Evolutionary conservation across 2,329 filamentous ascomycete species (phyloP).

Genomic region (Colletotrichum acutatum): DNA sequence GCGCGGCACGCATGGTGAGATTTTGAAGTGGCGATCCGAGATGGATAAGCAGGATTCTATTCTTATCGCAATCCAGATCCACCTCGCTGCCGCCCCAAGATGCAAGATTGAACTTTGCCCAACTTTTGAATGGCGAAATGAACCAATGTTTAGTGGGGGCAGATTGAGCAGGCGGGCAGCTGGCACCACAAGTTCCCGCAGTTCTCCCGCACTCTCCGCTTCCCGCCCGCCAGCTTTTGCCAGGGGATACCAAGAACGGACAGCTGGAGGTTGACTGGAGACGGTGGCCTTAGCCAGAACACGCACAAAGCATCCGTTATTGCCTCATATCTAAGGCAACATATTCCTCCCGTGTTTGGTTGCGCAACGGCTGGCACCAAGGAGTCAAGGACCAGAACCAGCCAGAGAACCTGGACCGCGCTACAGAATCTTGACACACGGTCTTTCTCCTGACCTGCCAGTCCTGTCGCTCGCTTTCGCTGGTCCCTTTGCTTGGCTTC

Average conservation of each 20-base stretch:
- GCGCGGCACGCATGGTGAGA: background rate
- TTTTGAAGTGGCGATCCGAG: constrained; percentile 6
- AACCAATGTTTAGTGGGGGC: background rate
- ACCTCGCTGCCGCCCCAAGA: background rate
- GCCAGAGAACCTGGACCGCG: constrained; percentile 20
- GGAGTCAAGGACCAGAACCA: background rate
- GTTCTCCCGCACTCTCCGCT: background rate
- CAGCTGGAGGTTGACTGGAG: background rate
- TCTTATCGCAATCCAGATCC: constrained; percentile 22
- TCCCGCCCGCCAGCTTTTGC: background rate
- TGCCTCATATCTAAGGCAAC: constrained; percentile 27
- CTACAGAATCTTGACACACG: constrained; percentile 36
- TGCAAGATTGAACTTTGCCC: constrained; percentile 13
- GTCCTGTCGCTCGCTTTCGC: constrained; percentile 27
- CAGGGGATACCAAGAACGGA: background rate
- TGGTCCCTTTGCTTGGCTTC: constrained; percentile 29
- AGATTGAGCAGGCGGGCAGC: constrained; percentile 7
- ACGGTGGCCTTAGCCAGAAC: background rate
- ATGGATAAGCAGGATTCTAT: constrained; percentile 21
- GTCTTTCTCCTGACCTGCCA: constrained; percentile 32
- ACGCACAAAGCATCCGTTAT: background rate
- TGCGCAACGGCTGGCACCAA: constrained; percentile 27
- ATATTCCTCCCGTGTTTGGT: constrained; percentile 10
- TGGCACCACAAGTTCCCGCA: constrained; percentile 1
- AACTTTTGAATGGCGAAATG: constrained; percentile 14